phyloP scores from a whole-genome alignment of 306 rosid species.

The Malus fusca region DNA sequence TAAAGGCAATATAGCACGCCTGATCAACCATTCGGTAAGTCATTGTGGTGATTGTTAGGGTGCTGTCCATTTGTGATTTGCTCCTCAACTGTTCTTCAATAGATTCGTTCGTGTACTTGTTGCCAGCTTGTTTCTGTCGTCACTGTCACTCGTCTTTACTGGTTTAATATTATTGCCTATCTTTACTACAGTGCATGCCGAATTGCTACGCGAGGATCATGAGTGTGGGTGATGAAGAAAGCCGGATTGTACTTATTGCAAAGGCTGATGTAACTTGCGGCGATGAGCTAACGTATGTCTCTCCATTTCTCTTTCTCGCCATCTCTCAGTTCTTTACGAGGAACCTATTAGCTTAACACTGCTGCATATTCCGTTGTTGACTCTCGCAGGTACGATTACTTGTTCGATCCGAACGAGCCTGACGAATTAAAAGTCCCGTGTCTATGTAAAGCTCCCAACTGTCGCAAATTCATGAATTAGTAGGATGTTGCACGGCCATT shows the following conservation, averaged over 20 bases:
- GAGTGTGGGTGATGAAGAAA: conserved; percentile 95
- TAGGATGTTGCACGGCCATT: conserved; percentile 48
- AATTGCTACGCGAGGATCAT: conserved; percentile 99
- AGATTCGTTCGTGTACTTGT: background rate
- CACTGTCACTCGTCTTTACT: conserved; percentile 5
- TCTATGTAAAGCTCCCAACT: conserved; percentile 89
- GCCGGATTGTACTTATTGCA: conserved; percentile 94
- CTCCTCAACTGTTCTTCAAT: background rate
- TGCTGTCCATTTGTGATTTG: background rate
- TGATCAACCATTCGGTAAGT: conserved; percentile 95
- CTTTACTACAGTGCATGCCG: conserved; percentile 75
- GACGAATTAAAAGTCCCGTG: conserved; percentile 97
- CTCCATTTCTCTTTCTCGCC: background rate
- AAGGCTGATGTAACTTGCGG: conserved; percentile 69
- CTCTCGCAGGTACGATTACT: conserved; percentile 78
- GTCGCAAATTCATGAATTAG: conserved; percentile 97
- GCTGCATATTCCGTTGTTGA: conserved; percentile 7
- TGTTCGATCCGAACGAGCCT: conserved; percentile 96
- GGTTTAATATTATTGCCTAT: background rate
- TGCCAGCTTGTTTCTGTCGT: background rate
- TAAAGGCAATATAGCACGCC: conserved; percentile 96
- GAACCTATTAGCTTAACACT: background rate
- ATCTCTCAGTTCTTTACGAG: background rate
- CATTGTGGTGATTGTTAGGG: background rate
- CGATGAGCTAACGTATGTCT: conserved; percentile 82